These are phyloP conservation scores for Lasiodiplodia sp. DNA, from an alignment of 2,329 filamentous ascomycete species.

Conservation along the genomic window DNA sequence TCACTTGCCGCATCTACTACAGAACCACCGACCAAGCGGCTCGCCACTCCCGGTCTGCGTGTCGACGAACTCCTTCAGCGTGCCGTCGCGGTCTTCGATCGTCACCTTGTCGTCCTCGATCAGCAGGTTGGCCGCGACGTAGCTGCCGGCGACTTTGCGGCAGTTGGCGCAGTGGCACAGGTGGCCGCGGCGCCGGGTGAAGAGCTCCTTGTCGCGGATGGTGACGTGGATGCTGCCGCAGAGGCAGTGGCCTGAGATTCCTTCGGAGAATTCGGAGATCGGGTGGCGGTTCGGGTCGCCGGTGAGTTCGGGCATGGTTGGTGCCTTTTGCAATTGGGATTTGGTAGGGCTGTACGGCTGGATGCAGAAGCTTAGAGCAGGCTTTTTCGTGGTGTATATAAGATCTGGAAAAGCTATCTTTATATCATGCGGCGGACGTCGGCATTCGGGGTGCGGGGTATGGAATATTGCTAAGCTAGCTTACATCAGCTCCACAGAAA, in stretches of 20 bases:
- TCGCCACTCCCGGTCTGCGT: slow-evolving; percentile 56
- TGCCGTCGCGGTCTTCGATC: slow-evolving; percentile 54
- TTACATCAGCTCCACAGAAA: too few relatives aligned
- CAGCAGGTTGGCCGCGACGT: slow-evolving; percentile 49
- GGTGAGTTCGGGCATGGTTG: slow-evolving; percentile 34
- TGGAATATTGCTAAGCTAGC: too few relatives aligned
- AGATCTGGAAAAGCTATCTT: too few relatives aligned
- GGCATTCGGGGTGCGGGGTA: too few relatives aligned
- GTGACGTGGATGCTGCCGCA: slow-evolving; percentile 58
- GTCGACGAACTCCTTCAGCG: slow-evolving; percentile 55
- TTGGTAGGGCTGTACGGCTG: too few relatives aligned
- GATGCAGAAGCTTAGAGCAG: too few relatives aligned
- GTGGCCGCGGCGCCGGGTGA: slow-evolving; percentile 53
- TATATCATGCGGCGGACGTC: too few relatives aligned
- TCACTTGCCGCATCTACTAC: slow-evolving; percentile 54
- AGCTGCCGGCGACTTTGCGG: slow-evolving; percentile 57
- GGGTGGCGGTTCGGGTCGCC: slow-evolving; percentile 51
- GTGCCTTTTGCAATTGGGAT: neutral
- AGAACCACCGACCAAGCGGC: slow-evolving; percentile 55
- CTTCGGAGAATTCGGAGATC: slow-evolving; percentile 41
- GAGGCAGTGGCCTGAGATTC: slow-evolving; percentile 52
- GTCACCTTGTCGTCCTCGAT: slow-evolving; percentile 56
- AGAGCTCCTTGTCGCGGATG: slow-evolving; percentile 57
- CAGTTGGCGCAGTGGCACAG: slow-evolving; percentile 62
- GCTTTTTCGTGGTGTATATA: too few relatives aligned